phyloP scores from a whole-genome alignment of 129 eudicot species.

The Arctium lappa region DNA sequence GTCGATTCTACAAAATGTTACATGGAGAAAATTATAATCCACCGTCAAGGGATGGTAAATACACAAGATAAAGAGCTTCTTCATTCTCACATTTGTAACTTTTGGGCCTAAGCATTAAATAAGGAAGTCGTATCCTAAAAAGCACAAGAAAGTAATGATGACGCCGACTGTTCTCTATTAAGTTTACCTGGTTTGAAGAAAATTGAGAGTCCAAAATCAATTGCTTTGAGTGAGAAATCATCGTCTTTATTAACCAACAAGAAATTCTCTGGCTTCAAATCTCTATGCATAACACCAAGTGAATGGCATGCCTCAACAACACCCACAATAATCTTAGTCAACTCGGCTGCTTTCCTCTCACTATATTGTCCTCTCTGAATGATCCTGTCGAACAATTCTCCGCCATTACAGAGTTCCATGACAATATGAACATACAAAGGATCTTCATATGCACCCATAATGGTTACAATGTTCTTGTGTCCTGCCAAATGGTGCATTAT shows the following conservation, averaged over 20 bases:
- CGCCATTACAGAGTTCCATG: constrained; percentile 37
- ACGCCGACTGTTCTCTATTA: not conserved
- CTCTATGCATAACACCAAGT: constrained; percentile 71
- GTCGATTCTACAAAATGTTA: not conserved
- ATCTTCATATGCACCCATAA: constrained; percentile 93
- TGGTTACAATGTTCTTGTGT: constrained; percentile 77
- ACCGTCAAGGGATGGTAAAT: no score
- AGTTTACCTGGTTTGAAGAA: constrained; percentile 51
- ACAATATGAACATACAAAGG: constrained; percentile 43
- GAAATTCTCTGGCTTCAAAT: constrained; percentile 34
- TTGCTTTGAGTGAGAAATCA: constrained; percentile 36
- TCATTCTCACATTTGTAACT: not conserved
- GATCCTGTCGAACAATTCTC: constrained; percentile 33
- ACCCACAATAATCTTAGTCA: constrained; percentile 32
- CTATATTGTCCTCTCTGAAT: constrained; percentile 31
- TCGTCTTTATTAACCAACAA: constrained; percentile 31
- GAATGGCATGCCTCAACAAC: constrained; percentile 40
- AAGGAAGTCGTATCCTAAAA: not conserved
- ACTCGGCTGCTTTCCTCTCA: constrained; percentile 23
- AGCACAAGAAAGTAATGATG: not conserved
- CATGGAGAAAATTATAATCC: not conserved
- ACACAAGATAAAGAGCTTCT: not conserved
- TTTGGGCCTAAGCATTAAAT: not conserved
- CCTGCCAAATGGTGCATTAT: constrained; percentile 98
- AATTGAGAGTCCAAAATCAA: constrained; percentile 38